phyloP scores from a whole-genome alignment of 2,329 filamentous ascomycete genomes.

The Penicillium occitanis region DNA sequence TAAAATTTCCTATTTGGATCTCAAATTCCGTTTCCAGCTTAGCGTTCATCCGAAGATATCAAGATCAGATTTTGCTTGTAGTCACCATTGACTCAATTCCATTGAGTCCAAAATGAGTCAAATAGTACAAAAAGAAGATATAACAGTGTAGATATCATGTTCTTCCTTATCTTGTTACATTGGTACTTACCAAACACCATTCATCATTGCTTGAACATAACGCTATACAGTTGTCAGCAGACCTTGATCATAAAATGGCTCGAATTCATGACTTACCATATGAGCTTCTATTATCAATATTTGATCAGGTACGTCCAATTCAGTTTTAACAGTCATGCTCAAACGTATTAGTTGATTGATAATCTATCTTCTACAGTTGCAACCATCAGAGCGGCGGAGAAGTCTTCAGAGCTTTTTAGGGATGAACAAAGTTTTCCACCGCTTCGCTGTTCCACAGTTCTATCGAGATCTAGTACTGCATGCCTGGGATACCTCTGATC shows the following conservation, averaged over 20 bases:
- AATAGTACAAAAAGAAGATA: background rate
- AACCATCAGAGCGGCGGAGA: background rate
- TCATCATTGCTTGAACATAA: background rate
- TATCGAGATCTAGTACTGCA: background rate
- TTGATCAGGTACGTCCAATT: background rate
- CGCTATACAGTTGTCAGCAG: background rate
- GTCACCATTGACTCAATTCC: background rate
- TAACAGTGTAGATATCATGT: background rate
- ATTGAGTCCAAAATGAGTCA: background rate
- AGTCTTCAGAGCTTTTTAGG: background rate
- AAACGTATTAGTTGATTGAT: background rate
- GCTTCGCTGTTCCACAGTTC: background rate
- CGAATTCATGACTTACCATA: background rate
- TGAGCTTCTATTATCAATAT: background rate
- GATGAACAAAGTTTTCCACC: background rate
- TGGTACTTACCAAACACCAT: background rate
- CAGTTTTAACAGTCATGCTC: too few relatives aligned
- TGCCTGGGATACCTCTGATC: background rate
- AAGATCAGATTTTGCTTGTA: background rate
- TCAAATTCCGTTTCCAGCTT: background rate
- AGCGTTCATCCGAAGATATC: background rate
- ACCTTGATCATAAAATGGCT: background rate
- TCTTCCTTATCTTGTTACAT: background rate
- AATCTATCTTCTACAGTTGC: background rate
- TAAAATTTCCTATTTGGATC: background rate